Conservation (phyloP, 805 yeast genomes). For the Wickerhamomyces silvicola region DNA sequence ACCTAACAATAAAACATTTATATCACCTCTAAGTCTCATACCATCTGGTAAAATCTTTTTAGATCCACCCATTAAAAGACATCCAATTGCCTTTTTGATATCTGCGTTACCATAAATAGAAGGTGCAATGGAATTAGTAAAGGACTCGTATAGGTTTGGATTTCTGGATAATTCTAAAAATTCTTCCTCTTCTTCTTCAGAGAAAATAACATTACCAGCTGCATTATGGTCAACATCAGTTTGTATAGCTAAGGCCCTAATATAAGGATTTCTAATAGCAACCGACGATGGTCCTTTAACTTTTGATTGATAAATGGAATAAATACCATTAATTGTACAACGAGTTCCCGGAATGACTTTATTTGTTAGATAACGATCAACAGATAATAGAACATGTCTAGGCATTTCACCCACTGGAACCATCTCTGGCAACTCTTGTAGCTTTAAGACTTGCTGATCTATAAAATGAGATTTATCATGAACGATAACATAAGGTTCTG, state of each 20-base stretch:
- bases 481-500: constrained; percentile 86
- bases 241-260: constrained; percentile 80
- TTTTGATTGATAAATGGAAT: constrained; percentile 81
- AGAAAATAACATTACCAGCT: constrained; percentile 53
- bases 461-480: constrained; percentile 92
- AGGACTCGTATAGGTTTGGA: constrained; percentile 81
- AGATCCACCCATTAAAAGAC: constrained; percentile 91
- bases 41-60: constrained; percentile 91
- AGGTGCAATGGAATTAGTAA: constrained; percentile 89
- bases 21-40: constrained; percentile 94
- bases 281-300: constrained; percentile 54
- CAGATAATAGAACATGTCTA: constrained; percentile 78
- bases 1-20: constrained; percentile 86
- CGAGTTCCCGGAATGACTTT: constrained; percentile 92
- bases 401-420: constrained; percentile 99
- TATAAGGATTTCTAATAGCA: constrained; percentile 89
- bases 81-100: constrained; percentile 88
- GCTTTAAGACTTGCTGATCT: constrained; percentile 88
- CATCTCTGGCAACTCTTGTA: constrained; percentile 97
- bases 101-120: constrained; percentile 92
- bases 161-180: constrained; percentile 73
- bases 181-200: constrained; percentile 93
- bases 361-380: constrained; percentile 86
- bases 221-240: constrained; percentile 72
- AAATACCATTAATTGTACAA: constrained; percentile 87